Base-by-base conservation (phyloP, 1,284 basidiomycete species). In the Meripilus lineatus region DNA sequence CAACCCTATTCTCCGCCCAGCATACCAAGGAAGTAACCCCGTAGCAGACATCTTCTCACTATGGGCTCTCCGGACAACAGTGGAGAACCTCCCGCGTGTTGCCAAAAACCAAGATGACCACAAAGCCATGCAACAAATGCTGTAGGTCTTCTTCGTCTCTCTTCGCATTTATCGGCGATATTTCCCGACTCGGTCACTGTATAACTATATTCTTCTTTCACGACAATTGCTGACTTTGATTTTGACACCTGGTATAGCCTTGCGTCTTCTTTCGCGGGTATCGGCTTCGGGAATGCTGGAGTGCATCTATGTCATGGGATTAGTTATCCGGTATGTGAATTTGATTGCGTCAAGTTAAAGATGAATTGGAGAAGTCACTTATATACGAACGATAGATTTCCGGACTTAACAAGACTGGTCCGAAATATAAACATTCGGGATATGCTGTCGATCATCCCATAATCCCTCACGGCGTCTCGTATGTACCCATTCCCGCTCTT, bases 1-100 rank as follows among this genome's bases (percentile, higher is more conserved):
- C 13, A 96, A 98, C 68, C 94, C 94, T 3, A 84, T 93, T 38
- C 70, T 92, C 42, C 77, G 95, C 38, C 94, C 90, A 18, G 90
- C 94, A 6, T 98, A 97, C 61, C 94, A 98, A 67, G 94, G 94
- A 38, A 88, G 89, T 54, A 98, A 98, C 66, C 94, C 94, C 4
- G 90, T 96, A 32, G 89, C 92, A 4, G 94, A 98, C 61, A 91
- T 98, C 43, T 98, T 98, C 68, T 93, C 92, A 5, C 73, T 89
- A 51, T 98, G 94, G 94, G 94, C 95, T 3, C 70, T 98, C 47
- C 80, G 85, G 60, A 89, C 93, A 24, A 92, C 93, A 0, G 85
- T 97, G 50, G 84, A 93, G 64, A 87, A 93, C 60, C 77, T 98
- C 18, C 95, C 94, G 15, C 79, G 90, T 21, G 81, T 98, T 32